phyloP scores from a whole-genome alignment of 495 filamentous ascomycete species.

The Penicillium coffeae region DNA sequence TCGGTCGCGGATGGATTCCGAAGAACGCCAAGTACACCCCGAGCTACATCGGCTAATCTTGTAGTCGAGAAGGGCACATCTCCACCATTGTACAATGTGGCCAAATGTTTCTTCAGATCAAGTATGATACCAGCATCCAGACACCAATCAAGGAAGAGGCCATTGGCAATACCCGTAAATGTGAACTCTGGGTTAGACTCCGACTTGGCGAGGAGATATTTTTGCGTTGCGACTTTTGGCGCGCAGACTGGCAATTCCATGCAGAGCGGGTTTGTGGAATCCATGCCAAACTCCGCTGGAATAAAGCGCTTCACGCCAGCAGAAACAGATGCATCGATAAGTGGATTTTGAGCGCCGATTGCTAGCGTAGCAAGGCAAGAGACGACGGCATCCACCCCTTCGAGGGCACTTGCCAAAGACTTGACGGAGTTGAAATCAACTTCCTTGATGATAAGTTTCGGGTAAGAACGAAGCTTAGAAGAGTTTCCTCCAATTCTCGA shows the following conservation, averaged over 20 bases:
- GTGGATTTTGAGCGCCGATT: conserved; percentile 28
- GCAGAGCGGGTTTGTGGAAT: conserved; percentile 38
- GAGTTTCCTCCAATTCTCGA: conserved; percentile 5
- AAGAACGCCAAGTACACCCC: conserved; percentile 6
- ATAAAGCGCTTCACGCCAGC: conserved; percentile 61
- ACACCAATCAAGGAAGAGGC: conserved; percentile 45
- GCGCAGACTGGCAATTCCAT: conserved; percentile 34
- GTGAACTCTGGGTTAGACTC: conserved; percentile 23
- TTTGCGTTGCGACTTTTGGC: conserved; percentile 44
- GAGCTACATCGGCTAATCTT: conserved; percentile 2
- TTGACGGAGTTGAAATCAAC: conserved; percentile 13
- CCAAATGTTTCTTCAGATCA: conserved; percentile 1
- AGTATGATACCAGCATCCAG: conserved; percentile 2
- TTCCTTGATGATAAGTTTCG: conserved; percentile 8
- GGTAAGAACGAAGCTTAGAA: conserved; percentile 4
- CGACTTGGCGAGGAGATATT: conserved; percentile 42
- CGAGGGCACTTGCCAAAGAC: conserved; percentile 10
- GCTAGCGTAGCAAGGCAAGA: background rate
- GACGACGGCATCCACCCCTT: conserved; percentile 23
- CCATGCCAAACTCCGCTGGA: conserved; percentile 58
- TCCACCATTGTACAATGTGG: conserved; percentile 15
- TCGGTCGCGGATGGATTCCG: conserved; percentile 1
- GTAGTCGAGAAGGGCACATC: conserved; percentile 7
- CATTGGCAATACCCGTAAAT: conserved; percentile 49
- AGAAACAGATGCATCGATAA: conserved; percentile 58